A percentile compares a stretch with the other conserved stretches of the same genome.
These are phyloP conservation scores for Tanozyma kutaoensis DNA, from an alignment of 805 yeast species.

Conservation along the genomic window DNA sequence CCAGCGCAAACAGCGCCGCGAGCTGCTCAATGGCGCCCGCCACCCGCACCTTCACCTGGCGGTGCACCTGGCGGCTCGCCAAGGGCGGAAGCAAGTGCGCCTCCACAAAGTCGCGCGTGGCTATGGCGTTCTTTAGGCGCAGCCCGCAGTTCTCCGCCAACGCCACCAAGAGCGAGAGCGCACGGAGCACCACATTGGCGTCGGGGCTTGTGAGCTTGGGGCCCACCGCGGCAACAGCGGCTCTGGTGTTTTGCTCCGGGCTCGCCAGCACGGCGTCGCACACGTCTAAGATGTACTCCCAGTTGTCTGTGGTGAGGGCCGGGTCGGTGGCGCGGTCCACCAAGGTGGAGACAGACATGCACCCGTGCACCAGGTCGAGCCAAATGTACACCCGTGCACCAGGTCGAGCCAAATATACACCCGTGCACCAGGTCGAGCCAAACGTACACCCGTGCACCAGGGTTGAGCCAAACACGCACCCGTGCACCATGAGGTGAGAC, in stretches of 20 bases:
- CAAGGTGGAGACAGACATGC: no score
- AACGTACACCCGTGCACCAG: no score
- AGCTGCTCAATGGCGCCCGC: constrained; percentile 60
- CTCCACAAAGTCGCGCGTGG: constrained; percentile 20
- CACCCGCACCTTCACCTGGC: constrained; percentile 49
- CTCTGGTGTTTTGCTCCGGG: constrained; percentile 23
- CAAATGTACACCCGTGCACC: no score
- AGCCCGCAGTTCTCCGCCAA: constrained; percentile 33
- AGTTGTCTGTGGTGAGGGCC: constrained; percentile 26
- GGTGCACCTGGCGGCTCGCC: constrained; percentile 46
- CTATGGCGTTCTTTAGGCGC: constrained; percentile 29
- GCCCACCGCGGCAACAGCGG: constrained; percentile 14
- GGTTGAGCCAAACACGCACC: no score
- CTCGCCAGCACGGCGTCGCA: constrained; percentile 22
- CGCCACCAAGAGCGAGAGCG: constrained; percentile 22
- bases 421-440: no score
- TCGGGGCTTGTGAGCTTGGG: constrained; percentile 16
- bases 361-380: no score
- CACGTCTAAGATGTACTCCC: constrained; percentile 30
- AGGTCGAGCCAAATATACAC: no score
- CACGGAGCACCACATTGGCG: constrained; percentile 26
- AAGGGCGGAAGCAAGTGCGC: constrained; percentile 27
- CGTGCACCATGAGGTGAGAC: no score
- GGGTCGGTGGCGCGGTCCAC: constrained; percentile 27
- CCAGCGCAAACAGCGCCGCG: constrained; percentile 47